Base-by-base conservation (phyloP, 1,284 basidiomycete species). In the Ganoderma meredithae region DNA sequence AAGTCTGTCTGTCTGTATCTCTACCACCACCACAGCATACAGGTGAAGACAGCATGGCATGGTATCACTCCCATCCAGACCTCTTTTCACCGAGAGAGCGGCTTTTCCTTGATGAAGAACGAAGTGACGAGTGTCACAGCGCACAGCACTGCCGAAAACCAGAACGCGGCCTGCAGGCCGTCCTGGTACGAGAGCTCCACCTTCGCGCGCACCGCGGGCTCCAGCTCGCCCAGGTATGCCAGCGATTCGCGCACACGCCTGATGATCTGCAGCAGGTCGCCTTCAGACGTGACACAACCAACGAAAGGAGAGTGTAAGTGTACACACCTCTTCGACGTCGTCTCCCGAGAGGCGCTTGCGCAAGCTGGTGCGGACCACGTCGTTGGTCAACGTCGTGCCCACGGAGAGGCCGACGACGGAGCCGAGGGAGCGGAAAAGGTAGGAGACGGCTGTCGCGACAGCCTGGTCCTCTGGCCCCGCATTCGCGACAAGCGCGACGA, bases 401-500 rank as follows among this genome's bases (percentile, higher is more conserved):
- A 87, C 75, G 0, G 88, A 87, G 12, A 90, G 74, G 6, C 87
- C 86, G 36, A 89, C 78, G 7, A 90, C 87, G 1, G 82, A 83
- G 7, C 88, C 88, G n/a, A 89, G 74, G 3, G 88, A 88, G 49
- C 88, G 86, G 81, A 89, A 90, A 40, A 90, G 85, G 73, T 90
- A 90, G 0, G 88, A 88, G 1, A 87, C 88, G 47, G 88, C 88
- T 3, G 88, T 90, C 1, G 88, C 88, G 44, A 90, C 85, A 6
- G 88, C 88, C 73, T 90, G 88, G 73, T 90, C 87, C 49, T 79
- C 82, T 33, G 83, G 81, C 0, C 88, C 86, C 0, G 88, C 88
- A 75, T 90, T 89, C 0, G 88, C 86, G 55, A 90, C 88, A 49
- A 90, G 79, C 0, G 88, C 84, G 47, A 90, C 83, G 33, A 90